Evolutionary conservation across 805 yeast species (phyloP), one percentile per base, ranked within the genome.

Genomic region (Kazachstania psychrophila): DNA sequence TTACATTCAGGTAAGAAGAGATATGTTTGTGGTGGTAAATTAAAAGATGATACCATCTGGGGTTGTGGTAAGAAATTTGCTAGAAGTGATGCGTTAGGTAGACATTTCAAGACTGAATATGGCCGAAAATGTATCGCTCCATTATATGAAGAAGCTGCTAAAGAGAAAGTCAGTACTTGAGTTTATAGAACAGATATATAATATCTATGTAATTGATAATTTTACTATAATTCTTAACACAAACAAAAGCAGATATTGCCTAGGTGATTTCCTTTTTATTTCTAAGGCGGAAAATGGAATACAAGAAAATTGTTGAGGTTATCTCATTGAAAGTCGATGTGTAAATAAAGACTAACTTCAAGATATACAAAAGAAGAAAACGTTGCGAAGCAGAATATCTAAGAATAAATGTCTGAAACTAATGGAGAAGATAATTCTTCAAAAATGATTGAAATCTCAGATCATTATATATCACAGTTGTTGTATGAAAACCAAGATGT

Each of bases 31-130:
- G 72, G 71, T 43, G 94, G 94, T 2, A 51, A 61, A 4, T 58
- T 80, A 38, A 69, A 72, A 42, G 72, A 73, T 49, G 80, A 81
- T 6, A 51, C 48, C 2, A 48, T 69, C 1, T 82, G 94, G 94
- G 94, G 94, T 0, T 82, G 94, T 60, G 83, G 83, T 6, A 79
- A 78, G 62, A 69, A 72, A 48, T 82, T 82, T 63, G 89, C 88
- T 4, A 61, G 94, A 46, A 75, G 84, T 25, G 94, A 82, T 62
- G 92, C 89, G 0, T 58, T 82, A 35, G 74, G 84, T 5, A 66
- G 92, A 47, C 94, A 82, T 60, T 81, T 82, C 56, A 72, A 81
- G 49, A 81, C 94, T 0, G 89, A 79, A 47, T 74, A 81, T 23
- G 92, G 92, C 4, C 75, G 77, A 62, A 66, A 68, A 34, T 82